Conservation (phyloP, 768 basidiomycete genomes). For the Pleurotus platypus region DNA sequence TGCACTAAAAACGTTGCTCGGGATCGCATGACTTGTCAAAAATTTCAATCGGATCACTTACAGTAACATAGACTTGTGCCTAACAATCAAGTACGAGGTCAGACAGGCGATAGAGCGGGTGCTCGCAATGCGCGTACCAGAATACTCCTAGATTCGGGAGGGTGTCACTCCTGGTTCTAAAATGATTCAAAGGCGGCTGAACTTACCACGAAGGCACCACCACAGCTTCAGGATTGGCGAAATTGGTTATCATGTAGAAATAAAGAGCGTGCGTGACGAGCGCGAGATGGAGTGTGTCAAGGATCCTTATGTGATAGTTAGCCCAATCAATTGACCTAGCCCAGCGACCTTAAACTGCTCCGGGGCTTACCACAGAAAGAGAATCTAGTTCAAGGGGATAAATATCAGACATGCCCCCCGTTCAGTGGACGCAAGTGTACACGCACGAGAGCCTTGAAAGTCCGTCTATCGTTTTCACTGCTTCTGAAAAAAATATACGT, state of each 20-base stretch:
- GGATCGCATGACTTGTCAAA: not conserved
- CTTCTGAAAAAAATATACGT: constrained; percentile 34
- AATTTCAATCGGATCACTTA: constrained; percentile 9
- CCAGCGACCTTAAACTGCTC: not conserved
- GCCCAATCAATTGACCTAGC: too few species aligned
- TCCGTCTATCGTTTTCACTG: constrained; percentile 21
- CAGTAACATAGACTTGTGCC: constrained; percentile 26
- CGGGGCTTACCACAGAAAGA: constrained; percentile 20
- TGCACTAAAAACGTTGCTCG: constrained; percentile 11
- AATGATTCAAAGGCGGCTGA: not conserved
- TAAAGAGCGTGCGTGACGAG: constrained; percentile 31
- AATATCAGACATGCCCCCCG: too few species aligned
- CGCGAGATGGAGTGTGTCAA: constrained; percentile 30
- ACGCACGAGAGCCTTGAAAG: constrained; percentile 28
- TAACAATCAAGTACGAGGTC: constrained; percentile 1
- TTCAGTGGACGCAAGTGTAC: too few species aligned
- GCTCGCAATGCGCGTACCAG: constrained; percentile 14
- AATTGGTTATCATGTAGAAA: constrained; percentile 31
- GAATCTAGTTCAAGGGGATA: constrained; percentile 13
- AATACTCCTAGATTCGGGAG: constrained; percentile 18
- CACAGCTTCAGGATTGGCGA: constrained; percentile 22
- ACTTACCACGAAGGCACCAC: constrained; percentile 25
- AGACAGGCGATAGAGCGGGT: not conserved
- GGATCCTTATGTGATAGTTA: constrained; percentile 19
- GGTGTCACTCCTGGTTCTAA: not conserved